Conservation (phyloP, 164 flowering plant species). For the Dillenia suffruticosa region DNA sequence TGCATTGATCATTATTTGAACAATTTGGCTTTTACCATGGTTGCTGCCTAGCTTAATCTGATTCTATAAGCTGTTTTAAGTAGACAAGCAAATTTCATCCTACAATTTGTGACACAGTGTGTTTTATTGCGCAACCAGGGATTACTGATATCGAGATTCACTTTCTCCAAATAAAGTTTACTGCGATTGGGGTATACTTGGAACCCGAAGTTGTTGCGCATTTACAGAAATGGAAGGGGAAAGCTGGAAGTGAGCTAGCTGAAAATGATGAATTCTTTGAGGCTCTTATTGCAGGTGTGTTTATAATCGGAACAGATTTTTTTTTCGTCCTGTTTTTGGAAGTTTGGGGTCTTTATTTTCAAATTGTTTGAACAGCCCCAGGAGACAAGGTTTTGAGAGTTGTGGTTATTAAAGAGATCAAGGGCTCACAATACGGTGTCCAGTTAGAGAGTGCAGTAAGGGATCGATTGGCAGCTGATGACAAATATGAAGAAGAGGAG, state of each 20-base stretch:
- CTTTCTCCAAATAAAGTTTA: constrained; percentile 87
- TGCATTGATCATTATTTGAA: too few relatives aligned
- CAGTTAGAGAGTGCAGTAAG: constrained; percentile 85
- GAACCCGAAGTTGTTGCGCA: constrained; percentile 61
- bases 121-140: constrained; percentile 35
- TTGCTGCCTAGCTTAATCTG: background rate
- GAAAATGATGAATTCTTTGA: constrained; percentile 77
- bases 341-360: background rate
- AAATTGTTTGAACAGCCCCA: constrained; percentile 48
- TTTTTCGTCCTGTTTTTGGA: background rate
- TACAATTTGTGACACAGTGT: background rate
- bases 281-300: constrained; percentile 60
- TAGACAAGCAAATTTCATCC: background rate
- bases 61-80: background rate
- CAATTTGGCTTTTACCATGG: background rate
- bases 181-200: constrained; percentile 87
- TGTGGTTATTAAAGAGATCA: constrained; percentile 92
- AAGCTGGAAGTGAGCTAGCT: constrained; percentile 46
- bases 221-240: constrained; percentile 71
- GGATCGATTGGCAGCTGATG: constrained; percentile 73
- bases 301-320: background rate
- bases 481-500: constrained; percentile 88
- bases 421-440: constrained; percentile 87
- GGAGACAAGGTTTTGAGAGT: constrained; percentile 66
- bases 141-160: constrained; percentile 91